Conservation (phyloP, 2,329 filamentous ascomycete species). For the Bipolaris zeicola region DNA sequence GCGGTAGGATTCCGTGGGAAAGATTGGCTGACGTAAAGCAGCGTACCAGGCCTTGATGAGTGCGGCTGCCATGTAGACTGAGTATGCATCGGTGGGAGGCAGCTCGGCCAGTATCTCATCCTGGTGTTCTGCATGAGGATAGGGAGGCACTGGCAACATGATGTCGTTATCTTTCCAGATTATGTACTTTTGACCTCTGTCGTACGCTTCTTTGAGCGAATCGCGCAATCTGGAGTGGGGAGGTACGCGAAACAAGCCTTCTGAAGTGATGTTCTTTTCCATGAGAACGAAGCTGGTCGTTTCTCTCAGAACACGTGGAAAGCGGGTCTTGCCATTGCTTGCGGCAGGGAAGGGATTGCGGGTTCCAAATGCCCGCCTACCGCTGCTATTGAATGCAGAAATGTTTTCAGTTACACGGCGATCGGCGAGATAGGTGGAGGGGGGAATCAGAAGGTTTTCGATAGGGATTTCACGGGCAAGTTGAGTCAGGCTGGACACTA, state of each 20-base stretch:
- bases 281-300: slow-evolving; percentile 58
- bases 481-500: slow-evolving; percentile 57
- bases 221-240: slow-evolving; percentile 57
- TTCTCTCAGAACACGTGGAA: slow-evolving; percentile 60
- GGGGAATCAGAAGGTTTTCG: slow-evolving; percentile 60
- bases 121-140: slow-evolving; percentile 42
- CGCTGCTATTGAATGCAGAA: slow-evolving; percentile 54
- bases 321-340: slow-evolving; percentile 52
- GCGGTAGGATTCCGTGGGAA: slow-evolving; percentile 57
- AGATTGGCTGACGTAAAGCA: slow-evolving; percentile 58
- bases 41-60: slow-evolving; percentile 63
- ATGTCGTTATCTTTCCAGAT: slow-evolving; percentile 56
- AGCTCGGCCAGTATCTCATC: slow-evolving; percentile 54
- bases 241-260: slow-evolving; percentile 61
- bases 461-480: slow-evolving; percentile 59
- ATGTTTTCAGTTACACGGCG: slow-evolving; percentile 57
- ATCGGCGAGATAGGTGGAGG: slow-evolving; percentile 60
- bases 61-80: slow-evolving; percentile 59
- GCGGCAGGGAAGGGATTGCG: slow-evolving; percentile 55
- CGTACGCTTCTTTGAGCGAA: slow-evolving; percentile 60
- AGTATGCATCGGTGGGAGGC: slow-evolving; percentile 57
- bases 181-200: slow-evolving; percentile 60
- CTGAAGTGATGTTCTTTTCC: slow-evolving; percentile 54
- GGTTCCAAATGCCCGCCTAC: slow-evolving; percentile 55
- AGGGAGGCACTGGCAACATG: slow-evolving; percentile 41